These are phyloP conservation scores for Orbilia blumenaviensis DNA, from an alignment of 2,329 filamentous ascomycete genomes.

Conservation along the genomic window DNA sequence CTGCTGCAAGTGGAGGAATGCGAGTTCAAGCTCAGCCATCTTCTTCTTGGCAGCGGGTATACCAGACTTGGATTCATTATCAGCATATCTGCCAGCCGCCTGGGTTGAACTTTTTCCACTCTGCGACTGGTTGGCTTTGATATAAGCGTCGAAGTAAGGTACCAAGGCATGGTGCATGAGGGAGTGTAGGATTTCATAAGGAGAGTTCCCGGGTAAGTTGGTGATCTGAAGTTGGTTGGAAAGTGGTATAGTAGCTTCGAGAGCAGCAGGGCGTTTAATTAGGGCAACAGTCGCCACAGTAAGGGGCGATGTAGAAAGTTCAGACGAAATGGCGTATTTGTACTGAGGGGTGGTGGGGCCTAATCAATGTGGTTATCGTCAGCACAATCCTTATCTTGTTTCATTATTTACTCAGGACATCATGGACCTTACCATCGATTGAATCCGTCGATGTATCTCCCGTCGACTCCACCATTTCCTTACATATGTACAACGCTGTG, in stretches of 20 bases:
- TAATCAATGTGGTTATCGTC: not conserved
- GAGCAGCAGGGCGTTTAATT: slow-evolving; percentile 85
- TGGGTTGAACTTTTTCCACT: slow-evolving; percentile 43
- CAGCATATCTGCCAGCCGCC: slow-evolving; percentile 70
- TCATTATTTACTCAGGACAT: not conserved
- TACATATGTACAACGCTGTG: slow-evolving; percentile 88
- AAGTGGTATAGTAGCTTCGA: slow-evolving; percentile 83
- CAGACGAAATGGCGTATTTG: slow-evolving; percentile 80
- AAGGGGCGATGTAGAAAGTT: slow-evolving; percentile 80
- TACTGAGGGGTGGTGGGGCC: slow-evolving; percentile 63
- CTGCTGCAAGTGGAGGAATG: slow-evolving; percentile 89
- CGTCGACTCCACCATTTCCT: slow-evolving; percentile 70
- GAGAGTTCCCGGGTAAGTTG: slow-evolving; percentile 85
- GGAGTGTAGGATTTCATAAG: slow-evolving; percentile 91
- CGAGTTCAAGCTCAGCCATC: slow-evolving; percentile 91
- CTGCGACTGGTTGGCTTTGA: slow-evolving; percentile 77
- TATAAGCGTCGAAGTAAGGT: slow-evolving; percentile 97
- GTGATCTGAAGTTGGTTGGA: slow-evolving; percentile 90
- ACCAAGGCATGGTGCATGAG: slow-evolving; percentile 89
- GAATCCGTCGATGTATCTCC: slow-evolving; percentile 26
- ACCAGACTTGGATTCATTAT: slow-evolving; percentile 63
- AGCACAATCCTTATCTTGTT: not conserved
- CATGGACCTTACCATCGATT: slow-evolving; percentile 31
- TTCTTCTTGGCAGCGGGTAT: slow-evolving; percentile 98
- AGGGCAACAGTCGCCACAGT: slow-evolving; percentile 87